Percentiles rank a stretch among this genome's conserved stretches.
phyloP scores from a whole-genome alignment of 495 filamentous ascomycete genomes.

The Podospora pseudocomata region DNA sequence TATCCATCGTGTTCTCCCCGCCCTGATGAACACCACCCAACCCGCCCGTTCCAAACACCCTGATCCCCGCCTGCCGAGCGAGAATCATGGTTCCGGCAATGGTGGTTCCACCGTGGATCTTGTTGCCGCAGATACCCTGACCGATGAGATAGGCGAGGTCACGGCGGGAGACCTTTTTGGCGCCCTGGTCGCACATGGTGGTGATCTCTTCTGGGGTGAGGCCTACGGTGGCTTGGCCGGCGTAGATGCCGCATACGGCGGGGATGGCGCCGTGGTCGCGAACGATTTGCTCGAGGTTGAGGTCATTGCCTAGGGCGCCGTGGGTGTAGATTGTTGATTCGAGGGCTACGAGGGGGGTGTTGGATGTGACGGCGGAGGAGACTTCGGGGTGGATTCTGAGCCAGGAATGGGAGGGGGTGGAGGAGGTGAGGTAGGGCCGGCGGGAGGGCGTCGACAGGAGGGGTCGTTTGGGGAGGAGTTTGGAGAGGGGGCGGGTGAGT shows the following conservation, averaged over 20 bases:
- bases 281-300: constrained; percentile 76
- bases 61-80: constrained; percentile 82
- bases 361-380: constrained; percentile 63
- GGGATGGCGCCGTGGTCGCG: constrained; percentile 79
- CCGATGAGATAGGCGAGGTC: constrained; percentile 70
- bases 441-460: background rate
- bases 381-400: constrained; percentile 81
- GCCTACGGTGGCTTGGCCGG: constrained; percentile 78
- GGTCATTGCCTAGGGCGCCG: constrained; percentile 82
- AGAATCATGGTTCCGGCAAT: constrained; percentile 90
- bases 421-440: background rate
- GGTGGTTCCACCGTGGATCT: constrained; percentile 84
- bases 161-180: constrained; percentile 77
- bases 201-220: constrained; percentile 65
- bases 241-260: constrained; percentile 83
- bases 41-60: constrained; percentile 84
- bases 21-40: constrained; percentile 91
- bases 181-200: constrained; percentile 63
- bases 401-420: constrained; percentile 39
- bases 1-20: constrained; percentile 80
- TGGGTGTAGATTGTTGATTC: constrained; percentile 76
- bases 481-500: constrained; percentile 11
- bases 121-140: constrained; percentile 60
- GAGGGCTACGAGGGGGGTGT: constrained; percentile 81
- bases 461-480: background rate